Evolutionary conservation across 108 stramenopile species (phyloP), one percentile per base, ranked within the genome.

Genomic region (Pseudonitzschia pungens): DNA sequence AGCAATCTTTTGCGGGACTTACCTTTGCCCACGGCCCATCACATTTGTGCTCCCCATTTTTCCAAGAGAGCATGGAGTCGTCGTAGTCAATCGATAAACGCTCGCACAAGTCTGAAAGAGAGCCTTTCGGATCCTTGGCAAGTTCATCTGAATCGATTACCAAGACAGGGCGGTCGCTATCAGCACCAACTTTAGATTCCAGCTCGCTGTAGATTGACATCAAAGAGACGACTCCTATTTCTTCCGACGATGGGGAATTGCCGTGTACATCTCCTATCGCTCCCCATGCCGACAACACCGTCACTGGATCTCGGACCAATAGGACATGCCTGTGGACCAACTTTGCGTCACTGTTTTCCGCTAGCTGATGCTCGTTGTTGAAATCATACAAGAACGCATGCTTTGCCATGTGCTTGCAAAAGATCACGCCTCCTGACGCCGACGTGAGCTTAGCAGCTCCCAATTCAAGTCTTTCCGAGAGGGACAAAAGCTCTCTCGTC

Each of bases 401-500:
- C 63, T 98, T 96, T 4, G 94, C 92, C 88, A 98, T 95, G 84
- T 98, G 96, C 77, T 98, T 98, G 68, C 84, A 80, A 75, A 96
- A 96, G 18, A 95, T 71, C 11, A 94, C 77, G 2, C 88, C 85
- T 11, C 53, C 64, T 7, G 24, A 1, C 20, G 54, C 26, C 16
- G 64, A 0, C 14, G 69, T 41, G 0, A 89, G 67, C 36, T 80
- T 79, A 11, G 68, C 36, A 18, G 83, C 79, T 11, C 81, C 85
- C 65, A 82, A 48, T n/a, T 81, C 63, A 24, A 93, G 75, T 12
- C 92, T 81, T 58, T 89, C 86, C 18, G 79, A 63, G 40, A 86
- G 72, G 27, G 81, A 76, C 45, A 83, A 50, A 20, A 78, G 79
- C 69, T 86, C 89, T 32, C 88, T 65, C 44, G 76, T 58, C 86